These are phyloP conservation scores for Epichloe hybrida DNA, from an alignment of 2,329 filamentous ascomycete species.

Conservation along the genomic window DNA sequence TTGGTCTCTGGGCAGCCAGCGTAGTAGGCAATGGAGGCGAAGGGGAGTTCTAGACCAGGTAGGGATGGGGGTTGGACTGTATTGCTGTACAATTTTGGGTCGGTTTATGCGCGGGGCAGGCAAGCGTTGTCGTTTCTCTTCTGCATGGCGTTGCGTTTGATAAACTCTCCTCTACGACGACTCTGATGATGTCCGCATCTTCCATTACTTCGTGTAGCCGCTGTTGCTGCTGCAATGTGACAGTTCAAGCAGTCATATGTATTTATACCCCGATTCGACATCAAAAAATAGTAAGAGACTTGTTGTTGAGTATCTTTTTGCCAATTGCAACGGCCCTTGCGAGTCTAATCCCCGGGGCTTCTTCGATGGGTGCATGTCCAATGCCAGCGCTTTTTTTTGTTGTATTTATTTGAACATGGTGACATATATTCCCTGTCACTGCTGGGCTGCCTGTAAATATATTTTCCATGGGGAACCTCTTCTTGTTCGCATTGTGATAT, in stretches of 20 bases:
- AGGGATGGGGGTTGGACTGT: constrained; percentile 1
- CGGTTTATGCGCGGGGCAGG: background rate
- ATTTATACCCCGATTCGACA: background rate
- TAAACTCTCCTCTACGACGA: constrained; percentile 4
- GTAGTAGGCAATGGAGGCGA: constrained; percentile 48
- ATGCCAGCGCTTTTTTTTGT: no score
- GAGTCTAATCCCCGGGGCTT: constrained; percentile 11
- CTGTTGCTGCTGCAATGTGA: constrained; percentile 4
- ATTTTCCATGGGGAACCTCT: no score
- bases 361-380: no score
- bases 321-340: constrained; percentile 29
- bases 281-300: constrained; percentile 19
- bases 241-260: background rate
- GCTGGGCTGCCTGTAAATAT: no score
- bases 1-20: constrained; percentile 59
- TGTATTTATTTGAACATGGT: no score
- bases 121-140: background rate
- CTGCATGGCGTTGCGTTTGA: constrained; percentile 4
- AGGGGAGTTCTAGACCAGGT: constrained; percentile 39
- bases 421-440: no score
- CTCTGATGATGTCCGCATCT: constrained; percentile 23
- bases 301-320: constrained; percentile 29
- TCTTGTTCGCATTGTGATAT: no score
- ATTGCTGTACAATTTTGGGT: constrained; percentile 5
- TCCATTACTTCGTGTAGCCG: constrained; percentile 6